A percentile compares a stretch with the other conserved stretches of the same genome.
Conservation (phyloP, 306 rosid species). For the Sophora flavescens region DNA sequence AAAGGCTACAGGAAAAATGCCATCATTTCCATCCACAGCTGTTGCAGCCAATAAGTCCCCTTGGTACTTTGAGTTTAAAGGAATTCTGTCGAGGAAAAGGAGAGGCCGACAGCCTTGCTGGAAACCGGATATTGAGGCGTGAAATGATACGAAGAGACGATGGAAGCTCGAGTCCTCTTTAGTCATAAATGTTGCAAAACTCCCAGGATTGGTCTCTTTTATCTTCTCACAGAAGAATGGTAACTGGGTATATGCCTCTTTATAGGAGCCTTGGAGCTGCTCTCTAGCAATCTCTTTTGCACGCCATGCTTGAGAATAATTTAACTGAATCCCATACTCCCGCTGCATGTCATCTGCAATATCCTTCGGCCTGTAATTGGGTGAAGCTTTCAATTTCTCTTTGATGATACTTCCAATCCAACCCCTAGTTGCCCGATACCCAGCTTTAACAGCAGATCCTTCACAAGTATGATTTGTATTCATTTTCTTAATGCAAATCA, state of each 20-base stretch:
- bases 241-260: conserved; percentile 91
- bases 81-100: conserved; percentile 81
- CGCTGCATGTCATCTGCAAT: conserved; percentile 92
- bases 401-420: conserved; percentile 98
- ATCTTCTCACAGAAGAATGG: conserved; percentile 91
- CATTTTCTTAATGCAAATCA: conserved; percentile 96
- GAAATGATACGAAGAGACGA: conserved; percentile 86
- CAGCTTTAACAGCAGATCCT: conserved; percentile 91
- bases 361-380: conserved; percentile 96
- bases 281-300: conserved; percentile 98
- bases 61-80: conserved; percentile 89
- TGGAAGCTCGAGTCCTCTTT: conserved; percentile 97
- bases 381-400: conserved; percentile 91
- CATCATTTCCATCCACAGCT: conserved; percentile 86
- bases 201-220: conserved; percentile 92
- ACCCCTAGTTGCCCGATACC: conserved; percentile 96
- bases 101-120: conserved; percentile 92
- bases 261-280: conserved; percentile 96
- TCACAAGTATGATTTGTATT: conserved; percentile 82
- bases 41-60: conserved; percentile 89
- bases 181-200: conserved; percentile 85
- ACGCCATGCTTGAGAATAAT: conserved; percentile 99
- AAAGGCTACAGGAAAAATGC: conserved; percentile 86
- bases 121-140: conserved; percentile 86
- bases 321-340: conserved; percentile 92